Base-by-base conservation (phyloP, 2,329 filamentous ascomycete genomes). In the Colletotrichum somersetense region DNA sequence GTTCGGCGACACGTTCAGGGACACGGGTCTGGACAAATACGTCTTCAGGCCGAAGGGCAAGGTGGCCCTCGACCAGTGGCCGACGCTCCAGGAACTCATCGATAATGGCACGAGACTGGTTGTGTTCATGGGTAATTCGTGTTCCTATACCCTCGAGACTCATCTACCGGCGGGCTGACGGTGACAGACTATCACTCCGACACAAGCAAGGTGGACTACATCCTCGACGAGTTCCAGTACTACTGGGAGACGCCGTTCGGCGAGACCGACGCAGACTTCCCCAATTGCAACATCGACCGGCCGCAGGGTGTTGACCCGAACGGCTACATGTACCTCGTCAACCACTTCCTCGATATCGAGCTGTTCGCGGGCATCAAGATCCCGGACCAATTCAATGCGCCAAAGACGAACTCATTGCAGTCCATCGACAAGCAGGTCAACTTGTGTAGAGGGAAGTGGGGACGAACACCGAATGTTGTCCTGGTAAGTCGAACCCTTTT, bases 171-270 rank as follows among this genome's bases (percentile, higher is more conserved):
- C n/a, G 38, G 26, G 2, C 38, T 80, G 64, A 80, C 56, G 62
- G 7, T 0, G 44, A 5, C 35, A 90, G 92, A 95, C 79, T 93
- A 88, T 75, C 77, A 86, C 62, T 79, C 84, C 69, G 83, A 89
- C 73, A 83, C 81, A 1, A 80, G 77, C 42, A 79, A 83, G 62
- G 86, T 89, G n/a, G 83, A 88, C 35, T 93, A 91, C 77, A 89
- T 93, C 66, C 83, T 92, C 67, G 84, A 88, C 77, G 87, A 92
- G 78, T 93, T 91, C 77, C 81, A 83, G 33, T 90, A 89, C 80
- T 87, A 92, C 75, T 95, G 92, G 83, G 93, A 96, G 79, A 96
- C 92, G 56, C 85, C 88, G 0, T 95, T 88, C 81, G 89, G 92
- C 74, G 89, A 91, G 73, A 88, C 86, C 1, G 82, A 88, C 62